phyloP scores from a whole-genome alignment of 257 asterid species.

The Solanum medicagineum region DNA sequence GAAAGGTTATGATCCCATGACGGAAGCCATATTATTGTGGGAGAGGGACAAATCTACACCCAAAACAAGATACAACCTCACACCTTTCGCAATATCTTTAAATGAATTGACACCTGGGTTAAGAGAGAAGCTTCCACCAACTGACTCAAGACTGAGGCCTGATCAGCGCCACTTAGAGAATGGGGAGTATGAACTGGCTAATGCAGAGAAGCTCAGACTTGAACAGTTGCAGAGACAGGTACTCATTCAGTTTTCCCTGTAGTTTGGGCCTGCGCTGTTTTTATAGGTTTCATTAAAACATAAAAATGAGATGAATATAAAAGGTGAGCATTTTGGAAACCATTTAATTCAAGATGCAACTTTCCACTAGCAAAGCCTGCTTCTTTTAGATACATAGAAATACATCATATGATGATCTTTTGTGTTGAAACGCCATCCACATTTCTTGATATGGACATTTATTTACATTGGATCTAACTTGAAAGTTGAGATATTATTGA shows the following conservation, averaged over 20 bases:
- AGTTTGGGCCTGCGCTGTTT: background rate
- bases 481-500: background rate
- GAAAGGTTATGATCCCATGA: conserved; percentile 95
- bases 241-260: background rate
- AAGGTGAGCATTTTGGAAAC: background rate
- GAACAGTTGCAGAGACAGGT: conserved; percentile 99
- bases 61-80: conserved; percentile 87
- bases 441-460: background rate
- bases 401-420: background rate
- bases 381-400: background rate
- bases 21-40: conserved; percentile 88
- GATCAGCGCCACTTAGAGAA: conserved; percentile 96
- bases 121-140: conserved; percentile 72
- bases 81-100: conserved; percentile 86
- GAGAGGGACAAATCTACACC: conserved; percentile 74
- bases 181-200: conserved; percentile 90
- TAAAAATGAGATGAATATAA: background rate
- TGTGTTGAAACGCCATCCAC: background rate
- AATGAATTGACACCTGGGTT: conserved; percentile 82
- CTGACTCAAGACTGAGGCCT: conserved; percentile 91
- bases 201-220: conserved; percentile 92
- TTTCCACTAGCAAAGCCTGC: background rate
- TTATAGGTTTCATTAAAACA: background rate
- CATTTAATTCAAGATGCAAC: background rate
- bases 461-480: background rate